Conservation (phyloP, 345 rosid species). For the Cardamine chenopodiifolia region DNA sequence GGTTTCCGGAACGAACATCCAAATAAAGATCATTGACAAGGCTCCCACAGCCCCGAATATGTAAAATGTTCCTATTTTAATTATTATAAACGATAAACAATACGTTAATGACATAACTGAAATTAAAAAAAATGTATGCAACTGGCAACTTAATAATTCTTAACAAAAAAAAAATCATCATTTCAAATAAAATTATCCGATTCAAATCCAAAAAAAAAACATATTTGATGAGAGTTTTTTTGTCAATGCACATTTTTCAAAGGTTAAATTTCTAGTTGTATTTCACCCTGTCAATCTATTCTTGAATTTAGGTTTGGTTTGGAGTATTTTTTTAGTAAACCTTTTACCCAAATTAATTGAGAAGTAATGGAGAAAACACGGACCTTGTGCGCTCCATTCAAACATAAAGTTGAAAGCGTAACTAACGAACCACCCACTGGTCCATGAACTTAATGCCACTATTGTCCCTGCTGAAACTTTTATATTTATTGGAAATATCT, state of each 20-base stretch:
- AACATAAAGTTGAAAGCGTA: slow-evolving; percentile 52
- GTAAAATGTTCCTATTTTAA: slow-evolving; percentile 51
- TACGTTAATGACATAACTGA: neutral
- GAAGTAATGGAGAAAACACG: neutral
- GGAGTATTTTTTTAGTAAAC: neutral
- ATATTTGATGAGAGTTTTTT: neutral
- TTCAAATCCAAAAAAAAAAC: neutral
- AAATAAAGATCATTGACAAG: slow-evolving; percentile 42
- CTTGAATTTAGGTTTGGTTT: neutral
- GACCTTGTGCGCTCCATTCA: slow-evolving; percentile 56
- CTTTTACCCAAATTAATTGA: neutral
- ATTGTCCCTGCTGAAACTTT: slow-evolving; percentile 55
- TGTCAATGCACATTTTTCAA: neutral
- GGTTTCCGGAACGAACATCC: slow-evolving; percentile 61
- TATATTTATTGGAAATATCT: slow-evolving; percentile 57
- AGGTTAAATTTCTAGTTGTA: neutral
- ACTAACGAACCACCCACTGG: slow-evolving; percentile 45
- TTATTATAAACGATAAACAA: neutral
- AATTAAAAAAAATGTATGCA: neutral
- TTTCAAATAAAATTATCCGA: neutral
- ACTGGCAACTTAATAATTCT: no score
- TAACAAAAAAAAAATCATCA: neutral
- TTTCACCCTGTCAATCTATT: neutral
- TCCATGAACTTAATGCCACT: slow-evolving; percentile 52
- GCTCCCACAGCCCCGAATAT: slow-evolving; percentile 44